Percentiles rank a stretch among this genome's conserved stretches.
Evolutionary conservation across 139 green algal genomes (phyloP).

Genomic region (Ettlia oleoabundans): DNA sequence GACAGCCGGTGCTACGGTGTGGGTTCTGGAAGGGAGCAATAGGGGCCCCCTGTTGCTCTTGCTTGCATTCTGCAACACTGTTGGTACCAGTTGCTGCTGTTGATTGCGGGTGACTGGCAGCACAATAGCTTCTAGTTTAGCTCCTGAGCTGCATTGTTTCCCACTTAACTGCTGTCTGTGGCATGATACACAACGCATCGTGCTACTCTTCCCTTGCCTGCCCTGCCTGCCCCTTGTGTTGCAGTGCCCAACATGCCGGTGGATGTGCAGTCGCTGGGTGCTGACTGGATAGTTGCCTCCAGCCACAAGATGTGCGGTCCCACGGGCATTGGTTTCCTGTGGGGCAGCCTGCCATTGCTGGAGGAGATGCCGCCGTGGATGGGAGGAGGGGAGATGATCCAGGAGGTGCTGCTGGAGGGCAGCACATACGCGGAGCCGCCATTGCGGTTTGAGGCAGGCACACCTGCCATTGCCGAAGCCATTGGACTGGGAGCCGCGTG

Average conservation of each 20-base stretch:
- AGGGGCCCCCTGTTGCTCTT: too few species aligned
- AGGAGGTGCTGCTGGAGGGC: constrained; percentile 91
- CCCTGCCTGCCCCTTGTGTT: too few species aligned
- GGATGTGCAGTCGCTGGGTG: constrained; percentile 88
- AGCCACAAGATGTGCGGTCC: constrained; percentile 97
- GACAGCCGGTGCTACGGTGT: too few species aligned
- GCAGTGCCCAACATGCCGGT: constrained; percentile 94
- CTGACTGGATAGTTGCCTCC: constrained; percentile 95
- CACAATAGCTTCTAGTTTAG: too few species aligned
- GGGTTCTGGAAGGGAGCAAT: too few species aligned
- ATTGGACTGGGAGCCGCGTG: constrained; percentile 78
- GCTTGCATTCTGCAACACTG: too few species aligned
- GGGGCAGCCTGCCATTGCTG: constrained; percentile 87
- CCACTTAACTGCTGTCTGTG: background rate
- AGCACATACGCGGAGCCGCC: constrained; percentile 94
- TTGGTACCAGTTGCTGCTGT: too few species aligned
- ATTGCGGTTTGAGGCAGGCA: constrained; percentile 96
- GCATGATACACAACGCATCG: background rate
- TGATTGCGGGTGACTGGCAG: too few species aligned
- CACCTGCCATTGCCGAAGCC: constrained; percentile 89
- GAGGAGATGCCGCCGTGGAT: constrained; percentile 94
- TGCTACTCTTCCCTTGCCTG: background rate
- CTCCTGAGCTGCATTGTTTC: too few species aligned
- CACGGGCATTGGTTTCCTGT: constrained; percentile 98
- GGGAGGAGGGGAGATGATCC: constrained; percentile 99